Percentiles rank a stretch among this genome's conserved stretches.
These are phyloP conservation scores for Fraxinus pennsylvanica DNA, from an alignment of 257 asterid species.

Conservation along the genomic window DNA sequence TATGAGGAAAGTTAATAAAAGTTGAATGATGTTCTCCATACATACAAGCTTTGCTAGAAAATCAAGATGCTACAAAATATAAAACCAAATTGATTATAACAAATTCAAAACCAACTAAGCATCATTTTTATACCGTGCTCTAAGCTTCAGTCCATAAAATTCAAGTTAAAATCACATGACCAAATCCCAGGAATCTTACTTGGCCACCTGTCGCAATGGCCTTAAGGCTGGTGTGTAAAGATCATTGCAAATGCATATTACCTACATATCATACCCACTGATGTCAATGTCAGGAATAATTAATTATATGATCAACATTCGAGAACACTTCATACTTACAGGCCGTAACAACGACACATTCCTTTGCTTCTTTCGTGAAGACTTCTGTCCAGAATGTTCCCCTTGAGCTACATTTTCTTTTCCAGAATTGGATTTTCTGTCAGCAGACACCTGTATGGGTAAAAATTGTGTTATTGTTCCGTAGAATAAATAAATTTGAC, in stretches of 20 bases:
- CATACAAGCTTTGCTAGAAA: neutral
- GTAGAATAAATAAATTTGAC: neutral
- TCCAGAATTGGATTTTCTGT: slow-evolving; percentile 60
- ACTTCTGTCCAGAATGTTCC: slow-evolving; percentile 53
- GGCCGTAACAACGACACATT: slow-evolving; percentile 72
- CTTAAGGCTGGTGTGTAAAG: slow-evolving; percentile 91
- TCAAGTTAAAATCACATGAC: slow-evolving; percentile 11
- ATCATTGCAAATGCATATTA: slow-evolving; percentile 95
- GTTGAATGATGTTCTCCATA: neutral
- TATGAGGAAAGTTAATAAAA: neutral
- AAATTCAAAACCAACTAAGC: neutral
- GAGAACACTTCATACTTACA: slow-evolving; percentile 48
- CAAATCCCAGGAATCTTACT: slow-evolving; percentile 50
- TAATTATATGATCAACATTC: slow-evolving; percentile 15
- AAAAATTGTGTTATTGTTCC: neutral
- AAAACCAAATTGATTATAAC: neutral
- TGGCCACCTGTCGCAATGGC: slow-evolving; percentile 94
- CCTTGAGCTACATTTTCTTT: slow-evolving; percentile 64
- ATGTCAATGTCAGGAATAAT: slow-evolving; percentile 32
- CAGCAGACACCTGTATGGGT: slow-evolving; percentile 71
- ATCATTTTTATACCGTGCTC: slow-evolving; percentile 11
- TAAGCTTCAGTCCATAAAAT: slow-evolving; percentile 18
- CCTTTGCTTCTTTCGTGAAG: slow-evolving; percentile 62
- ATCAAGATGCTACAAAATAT: neutral
- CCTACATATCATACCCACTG: slow-evolving; percentile 47